Evolutionary conservation across 2,329 filamentous ascomycete species (phyloP), one percentile per base, ranked within the genome.

Genomic region (Lasiodiplodia sp.): DNA sequence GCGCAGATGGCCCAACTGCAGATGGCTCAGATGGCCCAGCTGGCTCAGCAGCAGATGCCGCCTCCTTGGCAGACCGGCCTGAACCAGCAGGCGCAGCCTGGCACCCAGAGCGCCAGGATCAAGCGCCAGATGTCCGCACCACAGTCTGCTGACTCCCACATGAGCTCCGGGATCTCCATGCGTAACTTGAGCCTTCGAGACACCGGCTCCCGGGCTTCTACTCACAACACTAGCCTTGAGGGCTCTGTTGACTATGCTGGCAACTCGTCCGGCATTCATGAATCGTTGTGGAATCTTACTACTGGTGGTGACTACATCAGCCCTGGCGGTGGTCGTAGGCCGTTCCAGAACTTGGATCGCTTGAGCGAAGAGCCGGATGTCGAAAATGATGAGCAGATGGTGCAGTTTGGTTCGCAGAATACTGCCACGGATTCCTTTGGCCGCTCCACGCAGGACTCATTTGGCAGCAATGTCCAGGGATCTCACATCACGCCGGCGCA

Each of bases 381-480:
- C 4, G 16, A 31, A 14, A 5, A 10, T 21, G 31, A 6, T 5
- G 58, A 63, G 16, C n/a, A 63, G n/a, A 25, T 2, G 10, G 3
- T 8, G 25, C 4, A 8, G 4, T 25, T 38, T 18, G 16, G 8
- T 31, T 64, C 60, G 11, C 44, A 64, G 60, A n/a, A 64, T 31
- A 64, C 44, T 21, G 25, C 23, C 47, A 53, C 44, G 21, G 37
- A 18, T 18, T 52, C 31, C 16, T 31, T 34, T n/a, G n/a, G n/a
- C 6, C 31, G 34, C 21, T 64, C 60, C 6, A 64, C 47, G 0
- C 60, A 64, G 31, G 47, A 64, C n/a, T 64, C 60, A 0, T 52
- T 64, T n/a, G 47, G 31, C 3, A 64, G 47, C 60, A 38, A 8
- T 28, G 23, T 64, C 47, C 44, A 64, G 31, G 44, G 47, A 4